These are phyloP conservation scores for Sporothrix variecibatus DNA, from an alignment of 2,329 filamentous ascomycete species.

Conservation along the genomic window DNA sequence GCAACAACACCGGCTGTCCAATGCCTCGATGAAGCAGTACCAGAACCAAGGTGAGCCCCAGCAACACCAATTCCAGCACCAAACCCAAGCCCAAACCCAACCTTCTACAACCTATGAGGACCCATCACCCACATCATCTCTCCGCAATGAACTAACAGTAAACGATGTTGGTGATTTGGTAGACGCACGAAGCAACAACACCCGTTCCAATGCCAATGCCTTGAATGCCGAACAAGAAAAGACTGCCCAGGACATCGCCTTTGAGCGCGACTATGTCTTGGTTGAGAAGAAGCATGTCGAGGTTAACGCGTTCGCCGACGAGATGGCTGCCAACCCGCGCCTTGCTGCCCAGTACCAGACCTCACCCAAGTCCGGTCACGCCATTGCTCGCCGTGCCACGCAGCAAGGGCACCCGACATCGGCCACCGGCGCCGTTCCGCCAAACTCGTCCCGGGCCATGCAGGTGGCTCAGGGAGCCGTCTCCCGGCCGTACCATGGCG, in stretches of 20 bases:
- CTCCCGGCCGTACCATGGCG: constrained; percentile 60
- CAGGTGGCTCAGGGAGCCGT: constrained; percentile 70
- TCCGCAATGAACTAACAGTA: constrained; percentile 39
- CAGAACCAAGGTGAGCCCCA: constrained; percentile 25
- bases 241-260: constrained; percentile 82
- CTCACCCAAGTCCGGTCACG: constrained; percentile 59
- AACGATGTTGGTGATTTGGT: constrained; percentile 25
- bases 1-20: constrained; percentile 45
- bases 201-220: not conserved
- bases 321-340: constrained; percentile 81
- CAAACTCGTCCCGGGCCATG: constrained; percentile 69
- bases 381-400: constrained; percentile 74
- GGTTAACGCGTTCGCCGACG: constrained; percentile 95
- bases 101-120: constrained; percentile 38
- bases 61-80: constrained; percentile 15
- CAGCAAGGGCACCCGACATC: constrained; percentile 73
- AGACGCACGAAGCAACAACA: constrained; percentile 18
- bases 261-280: constrained; percentile 92
- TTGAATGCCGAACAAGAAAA: constrained; percentile 59
- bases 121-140: constrained; percentile 39
- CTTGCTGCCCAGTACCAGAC: constrained; percentile 50
- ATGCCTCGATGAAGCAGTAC: constrained; percentile 41
- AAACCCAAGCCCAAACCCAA: not conserved
- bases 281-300: constrained; percentile 95
- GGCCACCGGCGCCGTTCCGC: constrained; percentile 67